A percentile compares a stretch with the other conserved stretches of the same genome.
Conservation (phyloP, 257 asterid species). For the Paraleonurus japonicus region DNA sequence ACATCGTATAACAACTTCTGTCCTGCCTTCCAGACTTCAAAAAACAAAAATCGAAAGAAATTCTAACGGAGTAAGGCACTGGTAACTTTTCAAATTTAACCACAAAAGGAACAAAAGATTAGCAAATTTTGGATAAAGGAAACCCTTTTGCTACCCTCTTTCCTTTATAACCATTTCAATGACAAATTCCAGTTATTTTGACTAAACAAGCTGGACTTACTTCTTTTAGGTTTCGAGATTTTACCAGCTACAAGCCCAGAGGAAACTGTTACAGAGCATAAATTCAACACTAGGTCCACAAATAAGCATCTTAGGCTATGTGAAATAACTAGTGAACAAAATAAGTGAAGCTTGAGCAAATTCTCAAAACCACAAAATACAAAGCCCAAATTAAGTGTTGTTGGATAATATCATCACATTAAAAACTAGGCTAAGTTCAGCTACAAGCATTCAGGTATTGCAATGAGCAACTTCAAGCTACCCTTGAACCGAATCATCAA, state of each 20-base stretch:
- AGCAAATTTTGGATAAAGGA: not conserved
- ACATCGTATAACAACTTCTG: not conserved
- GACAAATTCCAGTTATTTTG: not conserved
- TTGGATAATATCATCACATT: not conserved
- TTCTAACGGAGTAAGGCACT: not conserved
- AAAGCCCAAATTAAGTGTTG: not conserved
- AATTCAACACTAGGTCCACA: not conserved
- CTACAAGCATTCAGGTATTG: not conserved
- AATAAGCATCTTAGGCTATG: not conserved
- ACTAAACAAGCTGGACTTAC: not conserved
- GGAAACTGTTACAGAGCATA: not conserved
- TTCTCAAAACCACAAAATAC: not conserved
- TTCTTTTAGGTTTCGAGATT: not conserved
- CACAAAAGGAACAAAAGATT: not conserved
- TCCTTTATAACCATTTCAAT: not conserved
- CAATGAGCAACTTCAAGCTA: conserved; percentile 9
- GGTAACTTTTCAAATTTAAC: not conserved
- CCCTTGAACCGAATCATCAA: not conserved
- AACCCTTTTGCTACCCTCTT: not conserved
- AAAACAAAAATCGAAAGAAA: not conserved
- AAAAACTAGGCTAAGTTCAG: not conserved
- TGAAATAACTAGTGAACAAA: not conserved
- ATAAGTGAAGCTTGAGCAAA: not conserved
- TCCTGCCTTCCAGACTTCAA: not conserved
- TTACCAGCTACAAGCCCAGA: not conserved